A percentile compares a stretch with the other conserved stretches of the same genome.
These are phyloP conservation scores for Zoysia pacifica DNA, from an alignment of 176 grass and related monocot genomes.

Conservation along the genomic window DNA sequence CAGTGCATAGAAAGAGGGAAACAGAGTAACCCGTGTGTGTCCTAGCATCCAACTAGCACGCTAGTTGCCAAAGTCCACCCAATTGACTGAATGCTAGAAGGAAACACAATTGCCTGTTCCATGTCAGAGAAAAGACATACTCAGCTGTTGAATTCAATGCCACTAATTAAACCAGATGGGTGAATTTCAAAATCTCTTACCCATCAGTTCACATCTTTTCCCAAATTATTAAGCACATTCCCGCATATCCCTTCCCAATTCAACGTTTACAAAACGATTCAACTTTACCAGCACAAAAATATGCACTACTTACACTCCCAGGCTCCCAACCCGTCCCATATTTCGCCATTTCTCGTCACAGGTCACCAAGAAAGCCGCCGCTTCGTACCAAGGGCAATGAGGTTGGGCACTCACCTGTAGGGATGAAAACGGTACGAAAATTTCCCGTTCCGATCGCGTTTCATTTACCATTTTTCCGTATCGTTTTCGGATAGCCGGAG, in stretches of 20 bases:
- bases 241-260: background rate
- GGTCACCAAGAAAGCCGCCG: background rate
- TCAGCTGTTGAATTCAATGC: background rate
- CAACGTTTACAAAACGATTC: background rate
- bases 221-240: background rate
- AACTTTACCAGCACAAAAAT: background rate
- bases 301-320: background rate
- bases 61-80: background rate
- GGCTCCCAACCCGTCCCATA: background rate
- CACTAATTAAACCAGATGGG: background rate
- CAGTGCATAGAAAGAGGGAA: background rate
- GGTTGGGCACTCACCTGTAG: too few species aligned
- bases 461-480: too few species aligned
- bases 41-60: background rate
- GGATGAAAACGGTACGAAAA: too few species aligned
- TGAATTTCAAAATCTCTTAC: background rate
- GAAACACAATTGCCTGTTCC: background rate
- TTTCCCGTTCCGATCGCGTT: too few species aligned
- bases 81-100: background rate
- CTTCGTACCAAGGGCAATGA: background rate
- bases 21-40: background rate
- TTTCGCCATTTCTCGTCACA: background rate
- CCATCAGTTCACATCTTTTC: background rate
- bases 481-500: too few species aligned
- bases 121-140: background rate